Evolutionary conservation across 2,329 filamentous ascomycete species (phyloP).

Genomic region (Fusarium praegraminearum): DNA sequence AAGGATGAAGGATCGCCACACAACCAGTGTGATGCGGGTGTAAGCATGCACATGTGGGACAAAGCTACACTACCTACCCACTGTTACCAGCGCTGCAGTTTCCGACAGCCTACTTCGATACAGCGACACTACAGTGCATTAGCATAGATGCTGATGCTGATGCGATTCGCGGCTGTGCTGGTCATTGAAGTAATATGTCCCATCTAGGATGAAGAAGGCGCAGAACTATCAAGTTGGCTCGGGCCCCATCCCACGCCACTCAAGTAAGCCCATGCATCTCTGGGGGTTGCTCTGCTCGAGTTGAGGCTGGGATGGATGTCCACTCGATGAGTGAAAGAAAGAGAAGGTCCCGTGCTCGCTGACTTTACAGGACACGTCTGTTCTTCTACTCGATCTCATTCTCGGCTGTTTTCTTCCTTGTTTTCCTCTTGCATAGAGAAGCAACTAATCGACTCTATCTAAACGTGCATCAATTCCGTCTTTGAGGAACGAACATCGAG

Average conservation of each 20-base stretch:
- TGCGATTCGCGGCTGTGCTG: background rate
- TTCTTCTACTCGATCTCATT: conserved; percentile 3
- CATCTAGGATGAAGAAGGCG: conserved; percentile 4
- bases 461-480: background rate
- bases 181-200: background rate
- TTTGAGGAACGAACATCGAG: background rate
- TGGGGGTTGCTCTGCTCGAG: background rate
- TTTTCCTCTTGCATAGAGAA: background rate
- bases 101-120: background rate
- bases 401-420: background rate
- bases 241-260: conserved; percentile 26
- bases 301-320: conserved; percentile 5
- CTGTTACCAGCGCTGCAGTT: conserved; percentile 5
- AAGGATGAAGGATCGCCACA: background rate
- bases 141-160: background rate
- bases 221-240: conserved; percentile 11
- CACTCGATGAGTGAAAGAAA: conserved; percentile 17
- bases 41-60: conserved; percentile 8
- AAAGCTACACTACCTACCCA: conserved; percentile 5
- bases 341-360: conserved; percentile 23
- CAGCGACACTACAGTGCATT: background rate
- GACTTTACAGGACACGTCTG: conserved; percentile 3
- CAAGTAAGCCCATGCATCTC: conserved; percentile 19
- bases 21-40: background rate
- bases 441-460: background rate